Base-by-base conservation (phyloP, 192 early-diverging fungal genomes). In the Backusella liffmaniae region DNA sequence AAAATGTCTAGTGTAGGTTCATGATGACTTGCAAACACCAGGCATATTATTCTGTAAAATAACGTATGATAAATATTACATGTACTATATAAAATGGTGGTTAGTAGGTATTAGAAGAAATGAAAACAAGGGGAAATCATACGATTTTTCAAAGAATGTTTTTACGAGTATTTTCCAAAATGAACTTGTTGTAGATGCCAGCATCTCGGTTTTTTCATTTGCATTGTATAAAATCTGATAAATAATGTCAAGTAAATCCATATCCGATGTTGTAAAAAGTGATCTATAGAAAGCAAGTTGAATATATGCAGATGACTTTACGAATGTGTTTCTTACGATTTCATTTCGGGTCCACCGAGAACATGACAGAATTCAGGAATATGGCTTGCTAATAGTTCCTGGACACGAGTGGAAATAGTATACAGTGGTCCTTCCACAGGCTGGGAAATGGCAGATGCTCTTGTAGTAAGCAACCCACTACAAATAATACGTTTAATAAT, bases 121-220 rank as follows among this genome's bases (percentile, higher is more conserved):
- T n/a, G 23, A 67, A 59, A 21, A 67, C 4, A 42, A 56, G 53
- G 32, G 32, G 3, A 53, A n/a, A n/a, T 59, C 70, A 30, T 75
- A 76, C 72, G 46, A 70, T 51, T 77, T 75, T 71, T 81, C 80
- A 70, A 81, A 77, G 23, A 81, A 81, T 5, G 73, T 74, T 5
- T 81, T 77, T 15, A 81, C 80, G 6, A 81, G 26, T 6, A 78
- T 73, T 21, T 71, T 74, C 80, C 80, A 81, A 51, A 81, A 81
- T n/a, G 59, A 53, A 49, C 4, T 42, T 36, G 80, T 44, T 51
- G 80, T 72, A 3, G 77, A 74, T 36, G 53, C 56, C 66, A 81
- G 26, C 37, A 76, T 30, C 26, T 72, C 46, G 21, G 53, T 39
- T 18, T 62, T 53, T 12, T 75, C 72, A 23, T 67, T 62, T 34